Conservation (phyloP, 176 grass and related monocot genomes). For the Saccharum spontaneum region DNA sequence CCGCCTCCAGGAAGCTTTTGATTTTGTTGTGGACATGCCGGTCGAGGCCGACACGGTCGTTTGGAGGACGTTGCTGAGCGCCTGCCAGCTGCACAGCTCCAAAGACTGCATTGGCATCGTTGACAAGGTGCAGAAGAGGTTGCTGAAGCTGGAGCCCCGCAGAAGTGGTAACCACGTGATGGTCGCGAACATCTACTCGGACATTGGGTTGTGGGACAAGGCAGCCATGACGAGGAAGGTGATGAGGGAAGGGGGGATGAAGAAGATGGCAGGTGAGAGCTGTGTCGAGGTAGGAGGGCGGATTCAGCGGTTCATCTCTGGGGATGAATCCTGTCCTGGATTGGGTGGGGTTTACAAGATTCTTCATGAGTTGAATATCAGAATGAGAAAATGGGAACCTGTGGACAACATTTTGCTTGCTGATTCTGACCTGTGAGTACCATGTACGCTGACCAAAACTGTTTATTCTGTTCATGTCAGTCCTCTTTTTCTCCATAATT, state of each 20-base stretch:
- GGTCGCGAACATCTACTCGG: slow-evolving; percentile 47
- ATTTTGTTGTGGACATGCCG: slow-evolving; percentile 46
- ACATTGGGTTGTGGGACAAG: slow-evolving; percentile 55
- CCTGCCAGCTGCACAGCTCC: slow-evolving; percentile 58
- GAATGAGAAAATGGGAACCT: slow-evolving; percentile 40
- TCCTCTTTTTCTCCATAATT: background rate
- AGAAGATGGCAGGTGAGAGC: slow-evolving; percentile 62
- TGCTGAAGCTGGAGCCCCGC: slow-evolving; percentile 51
- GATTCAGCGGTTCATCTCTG: slow-evolving; percentile 28
- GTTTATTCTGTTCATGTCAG: background rate
- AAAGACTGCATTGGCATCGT: slow-evolving; percentile 40
- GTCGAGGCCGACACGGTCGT: slow-evolving; percentile 39
- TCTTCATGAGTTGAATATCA: slow-evolving; percentile 38
- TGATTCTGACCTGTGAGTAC: slow-evolving; percentile 12
- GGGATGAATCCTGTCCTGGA: slow-evolving; percentile 48
- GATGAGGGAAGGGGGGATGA: slow-evolving; percentile 62
- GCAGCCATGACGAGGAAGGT: slow-evolving; percentile 37
- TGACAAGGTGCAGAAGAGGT: slow-evolving; percentile 43
- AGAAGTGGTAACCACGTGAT: slow-evolving; percentile 58
- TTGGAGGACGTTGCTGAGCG: slow-evolving; percentile 54
- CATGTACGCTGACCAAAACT: background rate
- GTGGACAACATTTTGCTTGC: background rate
- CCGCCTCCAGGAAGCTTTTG: slow-evolving; percentile 50
- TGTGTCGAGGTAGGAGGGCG: slow-evolving; percentile 40
- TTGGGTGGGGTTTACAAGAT: slow-evolving; percentile 24